phyloP scores from a whole-genome alignment of 305 asterid species.

The Withania somnifera region DNA sequence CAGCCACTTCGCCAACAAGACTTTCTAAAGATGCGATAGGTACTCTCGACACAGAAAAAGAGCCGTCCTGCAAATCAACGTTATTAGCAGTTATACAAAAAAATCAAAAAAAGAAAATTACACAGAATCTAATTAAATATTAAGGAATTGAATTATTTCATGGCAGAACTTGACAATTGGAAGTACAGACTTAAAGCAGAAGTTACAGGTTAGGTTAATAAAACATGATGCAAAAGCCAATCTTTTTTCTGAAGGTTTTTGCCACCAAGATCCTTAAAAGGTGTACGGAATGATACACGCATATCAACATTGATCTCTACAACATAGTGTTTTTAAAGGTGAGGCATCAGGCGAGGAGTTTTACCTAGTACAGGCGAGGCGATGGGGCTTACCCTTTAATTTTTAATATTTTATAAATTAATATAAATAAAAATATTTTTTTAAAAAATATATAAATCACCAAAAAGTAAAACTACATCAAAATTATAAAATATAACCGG shows the following conservation, averaged over 20 bases:
- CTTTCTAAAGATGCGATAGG: conserved; percentile 27
- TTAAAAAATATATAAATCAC: too few species aligned
- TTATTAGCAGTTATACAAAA: background rate
- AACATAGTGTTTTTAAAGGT: too few species aligned
- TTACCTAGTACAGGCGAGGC: too few species aligned
- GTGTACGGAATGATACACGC: background rate
- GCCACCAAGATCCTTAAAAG: background rate
- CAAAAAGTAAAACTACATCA: too few species aligned
- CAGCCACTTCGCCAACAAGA: conserved; percentile 27
- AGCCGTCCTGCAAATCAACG: conserved; percentile 32
- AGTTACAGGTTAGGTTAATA: background rate
- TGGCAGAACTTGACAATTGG: background rate
- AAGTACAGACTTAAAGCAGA: background rate
- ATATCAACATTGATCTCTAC: background rate
- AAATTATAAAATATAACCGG: too few species aligned
- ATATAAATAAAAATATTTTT: too few species aligned
- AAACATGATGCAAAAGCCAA: background rate
- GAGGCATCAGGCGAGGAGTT: too few species aligned
- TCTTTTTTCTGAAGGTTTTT: background rate
- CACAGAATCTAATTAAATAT: background rate
- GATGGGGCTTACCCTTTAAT: too few species aligned
- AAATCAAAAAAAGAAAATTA: background rate
- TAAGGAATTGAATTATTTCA: background rate
- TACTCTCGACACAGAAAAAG: conserved; percentile 21
- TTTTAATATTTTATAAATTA: too few species aligned